A percentile compares a stretch with the other conserved stretches of the same genome.
phyloP scores from a whole-genome alignment of 495 filamentous ascomycete genomes.

The Hypoxylon lienhwacheense region DNA sequence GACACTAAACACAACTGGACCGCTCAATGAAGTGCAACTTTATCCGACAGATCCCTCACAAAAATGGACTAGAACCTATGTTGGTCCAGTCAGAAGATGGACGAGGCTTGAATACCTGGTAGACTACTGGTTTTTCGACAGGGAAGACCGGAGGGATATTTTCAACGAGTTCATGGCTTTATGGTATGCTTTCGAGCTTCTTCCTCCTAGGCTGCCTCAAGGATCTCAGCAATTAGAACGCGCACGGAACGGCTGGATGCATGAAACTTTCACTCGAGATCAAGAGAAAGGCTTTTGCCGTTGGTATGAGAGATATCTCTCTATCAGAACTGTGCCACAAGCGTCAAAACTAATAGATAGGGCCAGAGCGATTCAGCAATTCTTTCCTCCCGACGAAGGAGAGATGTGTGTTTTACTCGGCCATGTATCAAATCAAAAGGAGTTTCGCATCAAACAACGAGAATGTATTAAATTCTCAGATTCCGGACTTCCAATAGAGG shows the following conservation, averaged over 20 bases:
- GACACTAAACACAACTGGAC: constrained; percentile 29
- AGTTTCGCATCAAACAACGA: constrained; percentile 40
- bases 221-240: constrained; percentile 33
- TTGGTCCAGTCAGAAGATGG: constrained; percentile 49
- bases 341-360: constrained; percentile 27
- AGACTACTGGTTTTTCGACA: constrained; percentile 50
- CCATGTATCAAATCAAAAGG: constrained; percentile 42
- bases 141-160: constrained; percentile 41
- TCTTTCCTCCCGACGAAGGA: constrained; percentile 38
- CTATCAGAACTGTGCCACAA: constrained; percentile 24
- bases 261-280: constrained; percentile 34
- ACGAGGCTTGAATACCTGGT: constrained; percentile 46
- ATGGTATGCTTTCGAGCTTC: constrained; percentile 43
- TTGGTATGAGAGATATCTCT: constrained; percentile 40
- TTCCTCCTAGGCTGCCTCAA: constrained; percentile 42
- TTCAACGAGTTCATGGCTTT: constrained; percentile 46
- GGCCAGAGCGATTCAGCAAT: constrained; percentile 25
- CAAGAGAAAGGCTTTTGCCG: constrained; percentile 32
- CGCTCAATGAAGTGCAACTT: constrained; percentile 43
- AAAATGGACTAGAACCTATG: constrained; percentile 50
- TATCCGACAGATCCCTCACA: constrained; percentile 50
- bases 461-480: constrained; percentile 36
- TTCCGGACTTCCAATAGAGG: constrained; percentile 28
- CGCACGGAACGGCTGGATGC: constrained; percentile 47
- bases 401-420: constrained; percentile 43